Evolutionary conservation across 108 stramenopile genomes (phyloP).

Genomic region (Seminavis robusta): DNA sequence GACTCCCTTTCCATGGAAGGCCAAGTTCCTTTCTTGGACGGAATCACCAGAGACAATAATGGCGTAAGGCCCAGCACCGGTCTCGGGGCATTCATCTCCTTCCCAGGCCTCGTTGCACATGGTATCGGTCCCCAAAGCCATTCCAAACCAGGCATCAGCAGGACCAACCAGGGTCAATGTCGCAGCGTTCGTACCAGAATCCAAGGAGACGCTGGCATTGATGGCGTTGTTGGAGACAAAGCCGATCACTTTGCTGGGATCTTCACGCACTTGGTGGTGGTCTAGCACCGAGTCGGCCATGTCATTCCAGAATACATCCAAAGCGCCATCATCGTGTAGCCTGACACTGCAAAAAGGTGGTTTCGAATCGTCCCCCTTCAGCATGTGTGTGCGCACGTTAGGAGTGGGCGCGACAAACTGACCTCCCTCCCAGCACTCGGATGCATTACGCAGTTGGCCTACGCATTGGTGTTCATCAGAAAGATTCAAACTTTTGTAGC

Average conservation of each 20-base stretch:
- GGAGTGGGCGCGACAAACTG: too few relatives aligned
- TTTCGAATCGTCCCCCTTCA: too few relatives aligned
- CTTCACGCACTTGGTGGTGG: background rate
- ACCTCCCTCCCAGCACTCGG: too few relatives aligned
- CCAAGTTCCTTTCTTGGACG: conserved; percentile 30
- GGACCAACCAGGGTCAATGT: too few relatives aligned
- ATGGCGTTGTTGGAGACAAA: too few relatives aligned
- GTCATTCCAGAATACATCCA: conserved; percentile 16
- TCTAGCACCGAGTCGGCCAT: background rate
- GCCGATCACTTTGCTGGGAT: background rate
- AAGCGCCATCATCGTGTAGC: conserved; percentile 16
- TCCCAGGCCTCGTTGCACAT: conserved; percentile 39
- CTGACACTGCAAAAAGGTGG: too few relatives aligned
- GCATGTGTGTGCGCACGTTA: too few relatives aligned
- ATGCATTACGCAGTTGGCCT: too few relatives aligned
- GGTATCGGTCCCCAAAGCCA: conserved; percentile 28
- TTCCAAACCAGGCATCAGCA: conserved; percentile 14
- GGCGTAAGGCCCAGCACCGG: conserved; percentile 31
- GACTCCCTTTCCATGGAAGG: conserved; percentile 25
- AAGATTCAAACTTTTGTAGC: too few relatives aligned
- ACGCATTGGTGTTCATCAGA: too few relatives aligned
- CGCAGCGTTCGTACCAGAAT: too few relatives aligned
- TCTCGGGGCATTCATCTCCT: conserved; percentile 33
- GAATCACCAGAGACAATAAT: conserved; percentile 18
- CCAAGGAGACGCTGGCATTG: too few relatives aligned